Conservation (phyloP, 2,329 filamentous ascomycete species). For the Cryphonectria radicalis region DNA sequence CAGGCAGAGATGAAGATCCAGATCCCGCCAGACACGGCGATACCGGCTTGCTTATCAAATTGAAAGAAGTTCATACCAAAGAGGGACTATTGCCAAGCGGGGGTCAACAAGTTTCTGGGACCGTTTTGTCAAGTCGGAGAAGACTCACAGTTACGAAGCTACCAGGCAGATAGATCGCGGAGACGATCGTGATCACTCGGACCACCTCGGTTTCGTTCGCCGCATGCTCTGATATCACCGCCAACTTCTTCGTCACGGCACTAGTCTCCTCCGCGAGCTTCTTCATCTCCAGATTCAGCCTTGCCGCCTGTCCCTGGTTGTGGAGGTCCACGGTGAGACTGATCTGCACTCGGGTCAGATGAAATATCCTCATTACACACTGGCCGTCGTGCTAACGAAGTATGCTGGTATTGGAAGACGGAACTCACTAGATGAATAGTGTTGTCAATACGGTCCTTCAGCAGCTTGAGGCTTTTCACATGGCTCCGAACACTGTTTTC, state of each 20-base stretch:
- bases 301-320: slow-evolving; percentile 25
- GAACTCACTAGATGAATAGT: slow-evolving; percentile 27
- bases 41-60: slow-evolving; percentile 20
- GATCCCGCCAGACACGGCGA: slow-evolving; percentile 6
- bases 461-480: slow-evolving; percentile 16
- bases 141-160: slow-evolving; percentile 33
- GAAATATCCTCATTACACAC: not conserved
- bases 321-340: slow-evolving; percentile 26
- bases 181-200: slow-evolving; percentile 35
- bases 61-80: slow-evolving; percentile 33
- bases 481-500: slow-evolving; percentile 12
- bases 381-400: not conserved
- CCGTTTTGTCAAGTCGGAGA: not conserved
- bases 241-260: slow-evolving; percentile 31
- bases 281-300: slow-evolving; percentile 28
- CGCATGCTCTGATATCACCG: slow-evolving; percentile 33
- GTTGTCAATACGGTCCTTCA: slow-evolving; percentile 26
- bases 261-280: slow-evolving; percentile 30
- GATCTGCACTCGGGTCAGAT: slow-evolving; percentile 16
- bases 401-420: not conserved
- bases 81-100: slow-evolving; percentile 13
- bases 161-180: slow-evolving; percentile 35
- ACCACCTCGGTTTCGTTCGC: slow-evolving; percentile 36
- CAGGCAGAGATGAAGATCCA: slow-evolving; percentile 21
- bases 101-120: not conserved